phyloP scores from a whole-genome alignment of 1,284 basidiomycete genomes.

The Puccinia novopanici region DNA sequence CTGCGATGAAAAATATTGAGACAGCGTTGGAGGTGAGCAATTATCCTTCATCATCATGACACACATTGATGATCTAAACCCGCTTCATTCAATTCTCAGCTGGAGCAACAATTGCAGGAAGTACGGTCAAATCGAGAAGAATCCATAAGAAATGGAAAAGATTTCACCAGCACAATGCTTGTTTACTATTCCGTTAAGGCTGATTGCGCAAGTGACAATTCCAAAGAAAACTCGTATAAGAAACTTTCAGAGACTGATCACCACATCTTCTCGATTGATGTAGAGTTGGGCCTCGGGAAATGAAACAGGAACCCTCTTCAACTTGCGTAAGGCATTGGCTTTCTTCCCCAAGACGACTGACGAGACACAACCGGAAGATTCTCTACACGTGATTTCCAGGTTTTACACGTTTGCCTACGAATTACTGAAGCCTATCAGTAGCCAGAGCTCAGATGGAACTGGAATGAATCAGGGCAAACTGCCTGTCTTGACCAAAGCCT shows the following conservation, averaged over 20 bases:
- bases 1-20: slow-evolving; percentile 45
- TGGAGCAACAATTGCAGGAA: slow-evolving; percentile 36
- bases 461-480: slow-evolving; percentile 3
- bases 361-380: slow-evolving; percentile 21
- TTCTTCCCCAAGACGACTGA: background rate
- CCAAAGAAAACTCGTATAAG: background rate
- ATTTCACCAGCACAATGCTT: slow-evolving; percentile 28
- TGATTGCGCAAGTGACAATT: slow-evolving; percentile 36
- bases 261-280: background rate
- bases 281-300: slow-evolving; percentile 51
- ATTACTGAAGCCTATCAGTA: slow-evolving; percentile 6
- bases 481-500: slow-evolving; percentile 30
- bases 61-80: background rate
- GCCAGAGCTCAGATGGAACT: background rate
- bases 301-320: slow-evolving; percentile 41
- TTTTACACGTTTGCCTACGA: slow-evolving; percentile 33
- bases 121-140: background rate
- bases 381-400: slow-evolving; percentile 34
- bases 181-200: slow-evolving; percentile 38
- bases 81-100: slow-evolving; percentile 1
- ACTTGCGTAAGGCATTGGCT: slow-evolving; percentile 39
- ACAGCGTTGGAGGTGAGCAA: slow-evolving; percentile 38
- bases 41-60: background rate
- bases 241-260: background rate
- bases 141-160: slow-evolving; percentile 13